Percentiles rank a stretch among this genome's conserved stretches.
These are phyloP conservation scores for Eleusine indica DNA, from an alignment of 176 grass and related monocot species.

Conservation along the genomic window DNA sequence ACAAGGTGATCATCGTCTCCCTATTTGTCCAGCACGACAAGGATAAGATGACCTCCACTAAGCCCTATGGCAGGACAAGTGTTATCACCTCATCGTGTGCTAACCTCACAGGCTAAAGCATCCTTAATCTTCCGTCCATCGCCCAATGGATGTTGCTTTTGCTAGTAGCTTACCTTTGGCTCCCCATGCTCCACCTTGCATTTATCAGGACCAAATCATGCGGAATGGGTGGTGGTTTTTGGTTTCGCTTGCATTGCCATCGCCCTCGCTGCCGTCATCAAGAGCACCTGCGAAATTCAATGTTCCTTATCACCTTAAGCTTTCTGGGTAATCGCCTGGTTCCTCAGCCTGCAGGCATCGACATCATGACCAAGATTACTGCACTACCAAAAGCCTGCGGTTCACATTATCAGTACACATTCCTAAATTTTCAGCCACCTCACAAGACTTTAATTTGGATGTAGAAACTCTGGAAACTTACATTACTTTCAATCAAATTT, in stretches of 20 bases:
- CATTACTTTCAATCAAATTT: constrained; percentile 10
- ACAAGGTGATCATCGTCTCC: constrained; percentile 7
- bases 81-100: constrained; percentile 38
- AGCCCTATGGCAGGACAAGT: constrained; percentile 36
- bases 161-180: neutral
- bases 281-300: constrained; percentile 39
- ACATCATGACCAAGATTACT: constrained; percentile 29
- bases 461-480: constrained; percentile 20
- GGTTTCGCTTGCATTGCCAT: neutral
- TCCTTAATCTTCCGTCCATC: constrained; percentile 32
- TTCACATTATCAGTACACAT: constrained; percentile 28
- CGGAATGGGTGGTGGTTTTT: constrained; percentile 6
- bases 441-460: constrained; percentile 3
- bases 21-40: constrained; percentile 21
- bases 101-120: constrained; percentile 38
- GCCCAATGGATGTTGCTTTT: constrained; percentile 36
- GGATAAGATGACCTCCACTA: constrained; percentile 45
- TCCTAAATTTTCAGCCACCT: constrained; percentile 12
- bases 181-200: neutral
- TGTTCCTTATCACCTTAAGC: constrained; percentile 44
- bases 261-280: neutral
- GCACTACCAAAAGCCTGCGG: constrained; percentile 5
- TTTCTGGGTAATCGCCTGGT: constrained; percentile 13
- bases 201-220: constrained; percentile 24
- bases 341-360: constrained; percentile 33